These are phyloP conservation scores for Solanum virginianum DNA, from an alignment of 257 asterid genomes.

Conservation along the genomic window DNA sequence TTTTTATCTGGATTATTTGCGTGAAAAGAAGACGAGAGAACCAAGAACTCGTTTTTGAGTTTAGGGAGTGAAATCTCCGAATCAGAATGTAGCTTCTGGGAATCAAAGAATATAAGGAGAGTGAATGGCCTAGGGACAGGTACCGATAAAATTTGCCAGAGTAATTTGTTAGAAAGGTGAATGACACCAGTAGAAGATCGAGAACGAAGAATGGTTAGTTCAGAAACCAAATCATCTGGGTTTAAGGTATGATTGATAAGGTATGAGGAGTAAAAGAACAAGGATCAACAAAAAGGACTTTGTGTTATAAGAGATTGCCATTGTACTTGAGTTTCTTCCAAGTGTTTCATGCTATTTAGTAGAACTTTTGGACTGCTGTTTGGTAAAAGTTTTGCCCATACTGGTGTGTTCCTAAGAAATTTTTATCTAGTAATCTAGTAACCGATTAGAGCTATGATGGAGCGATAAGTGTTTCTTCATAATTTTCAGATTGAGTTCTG, in stretches of 20 bases:
- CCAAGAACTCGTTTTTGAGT: slow-evolving; percentile 21
- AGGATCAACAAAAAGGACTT: background rate
- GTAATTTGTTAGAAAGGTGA: background rate
- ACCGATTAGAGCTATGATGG: background rate
- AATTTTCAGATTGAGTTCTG: background rate
- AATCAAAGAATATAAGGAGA: background rate
- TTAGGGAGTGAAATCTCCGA: background rate
- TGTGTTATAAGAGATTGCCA: background rate
- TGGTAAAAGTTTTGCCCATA: background rate
- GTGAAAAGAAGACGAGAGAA: slow-evolving; percentile 38
- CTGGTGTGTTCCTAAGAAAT: background rate
- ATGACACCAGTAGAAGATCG: background rate
- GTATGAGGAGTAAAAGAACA: background rate
- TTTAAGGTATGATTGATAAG: background rate
- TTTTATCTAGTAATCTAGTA: background rate
- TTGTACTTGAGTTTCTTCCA: background rate
- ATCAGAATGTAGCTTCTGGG: background rate
- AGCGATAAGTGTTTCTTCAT: background rate
- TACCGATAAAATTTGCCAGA: background rate
- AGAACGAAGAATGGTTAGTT: background rate
- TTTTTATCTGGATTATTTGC: slow-evolving; percentile 22
- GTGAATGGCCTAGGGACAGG: background rate
- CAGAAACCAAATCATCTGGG: background rate
- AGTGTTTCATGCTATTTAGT: background rate
- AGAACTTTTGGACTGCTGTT: background rate